These are phyloP conservation scores for rapeseed (Brassica napus) DNA, from an alignment of 345 rosid genomes.

Conservation along the genomic window DNA sequence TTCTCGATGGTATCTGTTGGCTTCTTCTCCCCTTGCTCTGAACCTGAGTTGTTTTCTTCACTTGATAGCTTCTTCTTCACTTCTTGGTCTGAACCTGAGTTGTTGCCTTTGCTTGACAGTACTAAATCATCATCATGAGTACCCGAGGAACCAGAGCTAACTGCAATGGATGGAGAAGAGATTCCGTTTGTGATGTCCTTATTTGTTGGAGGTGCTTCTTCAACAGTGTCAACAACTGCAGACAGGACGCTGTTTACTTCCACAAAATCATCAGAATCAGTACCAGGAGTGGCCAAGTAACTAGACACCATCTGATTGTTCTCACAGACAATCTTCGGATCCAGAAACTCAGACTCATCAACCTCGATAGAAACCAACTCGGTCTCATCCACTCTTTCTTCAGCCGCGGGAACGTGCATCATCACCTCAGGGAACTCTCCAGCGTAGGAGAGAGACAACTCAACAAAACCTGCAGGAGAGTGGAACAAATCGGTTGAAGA, in stretches of 20 bases:
- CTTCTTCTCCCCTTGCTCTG: constrained; percentile 37
- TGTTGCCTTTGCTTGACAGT: constrained; percentile 40
- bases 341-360: constrained; percentile 83
- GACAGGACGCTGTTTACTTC: constrained; percentile 55
- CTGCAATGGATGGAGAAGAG: constrained; percentile 60
- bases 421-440: constrained; percentile 86
- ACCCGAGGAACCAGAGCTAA: constrained; percentile 33
- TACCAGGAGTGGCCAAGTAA: constrained; percentile 62
- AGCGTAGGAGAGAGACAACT: constrained; percentile 63
- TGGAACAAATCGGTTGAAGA: constrained; percentile 92
- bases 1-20: constrained; percentile 33
- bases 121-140: constrained; percentile 50
- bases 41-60: constrained; percentile 44
- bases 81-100: constrained; percentile 42
- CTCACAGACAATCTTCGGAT: constrained; percentile 83
- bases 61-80: constrained; percentile 43
- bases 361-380: constrained; percentile 52
- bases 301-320: constrained; percentile 92
- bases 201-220: constrained; percentile 56
- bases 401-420: constrained; percentile 44
- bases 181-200: constrained; percentile 69
- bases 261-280: constrained; percentile 55
- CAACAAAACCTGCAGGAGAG: constrained; percentile 92
- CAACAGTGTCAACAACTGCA: constrained; percentile 41
- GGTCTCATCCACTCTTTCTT: constrained; percentile 40